phyloP scores from a whole-genome alignment of 331 rosid genomes.

The Malus hybrid region DNA sequence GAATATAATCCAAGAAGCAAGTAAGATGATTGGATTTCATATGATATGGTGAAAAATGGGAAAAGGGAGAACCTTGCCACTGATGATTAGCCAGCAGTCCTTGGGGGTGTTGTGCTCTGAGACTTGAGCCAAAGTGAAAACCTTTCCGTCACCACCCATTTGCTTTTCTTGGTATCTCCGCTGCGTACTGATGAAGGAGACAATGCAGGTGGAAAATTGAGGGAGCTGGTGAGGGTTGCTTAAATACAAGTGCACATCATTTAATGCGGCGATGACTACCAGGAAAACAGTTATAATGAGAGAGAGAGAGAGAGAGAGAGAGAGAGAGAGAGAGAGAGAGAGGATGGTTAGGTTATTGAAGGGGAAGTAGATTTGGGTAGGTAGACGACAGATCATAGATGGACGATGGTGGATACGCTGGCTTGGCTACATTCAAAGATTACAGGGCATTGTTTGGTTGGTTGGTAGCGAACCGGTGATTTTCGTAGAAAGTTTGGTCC shows the following conservation, averaged over 20 bases:
- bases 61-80: constrained; percentile 34
- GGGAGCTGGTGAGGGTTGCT: neutral
- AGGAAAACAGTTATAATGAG: neutral
- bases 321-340: neutral
- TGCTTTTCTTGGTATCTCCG: constrained; percentile 6
- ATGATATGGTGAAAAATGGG: neutral
- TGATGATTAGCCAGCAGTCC: constrained; percentile 48
- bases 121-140: constrained; percentile 41
- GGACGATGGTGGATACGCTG: no score
- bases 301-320: neutral
- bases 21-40: neutral
- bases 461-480: no score
- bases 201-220: neutral
- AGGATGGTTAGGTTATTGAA: neutral
- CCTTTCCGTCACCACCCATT: constrained; percentile 36
- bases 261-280: neutral
- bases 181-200: neutral
- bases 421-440: no score
- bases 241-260: neutral
- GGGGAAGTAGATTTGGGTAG: neutral
- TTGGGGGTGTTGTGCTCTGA: constrained; percentile 31
- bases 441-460: no score
- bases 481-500: no score
- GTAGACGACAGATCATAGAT: neutral
- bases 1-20: neutral